Evolutionary conservation across 805 yeast genomes (phyloP).

Genomic region (Jamesozyma rosinii): DNA sequence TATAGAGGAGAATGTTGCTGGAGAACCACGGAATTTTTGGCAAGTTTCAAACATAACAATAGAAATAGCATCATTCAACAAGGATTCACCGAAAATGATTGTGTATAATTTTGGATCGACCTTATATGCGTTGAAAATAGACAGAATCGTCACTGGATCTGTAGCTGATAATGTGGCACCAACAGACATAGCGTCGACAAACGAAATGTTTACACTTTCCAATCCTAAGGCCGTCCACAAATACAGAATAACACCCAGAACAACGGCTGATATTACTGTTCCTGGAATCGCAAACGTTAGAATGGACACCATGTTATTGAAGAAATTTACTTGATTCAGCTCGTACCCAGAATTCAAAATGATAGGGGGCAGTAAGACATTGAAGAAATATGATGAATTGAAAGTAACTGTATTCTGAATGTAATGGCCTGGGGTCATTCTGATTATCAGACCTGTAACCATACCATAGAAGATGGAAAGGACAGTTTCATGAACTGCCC

Average conservation of each 20-base stretch:
- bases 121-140: constrained; percentile 93
- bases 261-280: constrained; percentile 84
- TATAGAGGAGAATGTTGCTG: constrained; percentile 61
- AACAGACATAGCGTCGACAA: constrained; percentile 94
- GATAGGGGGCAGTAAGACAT: constrained; percentile 88
- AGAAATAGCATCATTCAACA: constrained; percentile 93
- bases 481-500: constrained; percentile 96
- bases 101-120: constrained; percentile 97
- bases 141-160: constrained; percentile 93
- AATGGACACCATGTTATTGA: constrained; percentile 83
- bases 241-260: constrained; percentile 77
- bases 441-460: constrained; percentile 85
- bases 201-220: constrained; percentile 79
- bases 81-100: constrained; percentile 91
- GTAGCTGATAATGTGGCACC: constrained; percentile 98
- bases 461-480: constrained; percentile 92
- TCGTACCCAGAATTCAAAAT: constrained; percentile 95
- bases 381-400: constrained; percentile 89
- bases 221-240: constrained; percentile 88
- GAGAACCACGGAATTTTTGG: constrained; percentile 86
- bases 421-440: constrained; percentile 91
- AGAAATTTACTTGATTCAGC: constrained; percentile 89
- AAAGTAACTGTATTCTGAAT: constrained; percentile 95
- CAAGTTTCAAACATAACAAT: constrained; percentile 99
- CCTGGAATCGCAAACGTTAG: constrained; percentile 95